These are phyloP conservation scores for Trametes hirsuta DNA, from an alignment of 1,284 basidiomycete species.

Conservation along the genomic window DNA sequence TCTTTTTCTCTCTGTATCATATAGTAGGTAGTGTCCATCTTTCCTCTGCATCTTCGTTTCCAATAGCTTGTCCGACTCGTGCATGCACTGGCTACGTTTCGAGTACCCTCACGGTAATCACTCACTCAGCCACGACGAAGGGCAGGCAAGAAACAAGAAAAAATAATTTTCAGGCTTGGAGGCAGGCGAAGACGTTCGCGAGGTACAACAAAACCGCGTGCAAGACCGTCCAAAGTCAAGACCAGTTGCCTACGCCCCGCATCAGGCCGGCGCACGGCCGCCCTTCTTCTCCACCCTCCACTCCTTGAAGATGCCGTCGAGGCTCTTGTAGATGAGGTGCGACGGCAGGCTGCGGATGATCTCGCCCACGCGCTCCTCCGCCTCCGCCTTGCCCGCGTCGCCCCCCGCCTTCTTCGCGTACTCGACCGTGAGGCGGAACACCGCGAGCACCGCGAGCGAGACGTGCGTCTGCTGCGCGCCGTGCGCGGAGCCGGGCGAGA, in stretches of 20 bases:
- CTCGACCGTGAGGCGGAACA: slow-evolving; percentile 84
- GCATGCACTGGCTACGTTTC: not conserved
- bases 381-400: slow-evolving; percentile 67
- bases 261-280: slow-evolving; percentile 34
- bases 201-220: slow-evolving; percentile 17
- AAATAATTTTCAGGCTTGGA: slow-evolving; percentile 12
- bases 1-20: slow-evolving; percentile 7
- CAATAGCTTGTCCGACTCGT: too few relatives aligned
- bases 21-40: slow-evolving; percentile 4
- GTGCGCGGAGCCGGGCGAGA: slow-evolving; percentile 77
- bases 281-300: slow-evolving; percentile 84
- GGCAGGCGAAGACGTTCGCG: slow-evolving; percentile 12
- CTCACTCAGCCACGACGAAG: not conserved
- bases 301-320: slow-evolving; percentile 93
- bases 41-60: too few relatives aligned
- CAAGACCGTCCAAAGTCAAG: not conserved
- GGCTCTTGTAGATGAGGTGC: slow-evolving; percentile 83
- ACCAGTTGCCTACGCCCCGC: not conserved
- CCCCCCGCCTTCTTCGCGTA: slow-evolving; percentile 76
- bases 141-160: not conserved
- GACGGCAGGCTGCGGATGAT: slow-evolving; percentile 87
- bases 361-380: slow-evolving; percentile 83
- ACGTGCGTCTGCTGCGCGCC: slow-evolving; percentile 91
- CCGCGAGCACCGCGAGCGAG: slow-evolving; percentile 86
- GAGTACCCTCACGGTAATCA: not conserved